Evolutionary conservation across 2,329 filamentous ascomycete species (phyloP).

Genomic region (Cyphellophora attinorum): DNA sequence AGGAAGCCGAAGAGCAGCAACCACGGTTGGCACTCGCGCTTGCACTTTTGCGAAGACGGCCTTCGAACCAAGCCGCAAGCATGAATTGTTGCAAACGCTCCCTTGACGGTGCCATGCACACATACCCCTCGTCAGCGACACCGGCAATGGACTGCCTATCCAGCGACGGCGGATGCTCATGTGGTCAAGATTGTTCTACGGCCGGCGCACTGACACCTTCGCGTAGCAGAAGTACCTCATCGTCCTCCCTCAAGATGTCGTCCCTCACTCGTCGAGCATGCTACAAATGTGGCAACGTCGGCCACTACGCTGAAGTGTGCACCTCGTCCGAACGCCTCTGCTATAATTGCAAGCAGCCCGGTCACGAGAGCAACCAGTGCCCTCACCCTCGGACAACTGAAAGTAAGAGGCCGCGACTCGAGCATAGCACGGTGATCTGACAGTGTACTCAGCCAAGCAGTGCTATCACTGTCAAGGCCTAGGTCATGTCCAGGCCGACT

Average conservation of each 20-base stretch:
- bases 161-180: too few species aligned
- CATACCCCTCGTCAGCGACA: too few species aligned
- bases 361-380: conserved; percentile 96
- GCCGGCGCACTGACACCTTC: too few species aligned
- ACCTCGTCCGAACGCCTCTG: conserved; percentile 95
- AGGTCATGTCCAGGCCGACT: conserved; percentile 97
- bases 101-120: too few species aligned
- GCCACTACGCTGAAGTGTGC: conserved; percentile 78
- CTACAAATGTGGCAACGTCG: conserved; percentile 71
- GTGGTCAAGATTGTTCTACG: too few species aligned
- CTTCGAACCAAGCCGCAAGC: too few species aligned
- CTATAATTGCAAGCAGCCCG: conserved; percentile 85
- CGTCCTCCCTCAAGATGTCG: conserved; percentile 55
- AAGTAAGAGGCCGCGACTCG: conserved; percentile 38
- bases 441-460: conserved; percentile 64
- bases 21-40: too few species aligned
- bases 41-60: too few species aligned
- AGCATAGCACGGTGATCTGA: background rate
- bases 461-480: conserved; percentile 99
- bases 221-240: too few species aligned
- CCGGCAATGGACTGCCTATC: too few species aligned
- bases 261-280: conserved; percentile 73
- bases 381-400: conserved; percentile 93
- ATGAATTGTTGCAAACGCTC: too few species aligned
- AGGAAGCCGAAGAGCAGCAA: too few species aligned